phyloP scores from a whole-genome alignment of 1,284 basidiomycete species.

The Melampsora medusae region DNA sequence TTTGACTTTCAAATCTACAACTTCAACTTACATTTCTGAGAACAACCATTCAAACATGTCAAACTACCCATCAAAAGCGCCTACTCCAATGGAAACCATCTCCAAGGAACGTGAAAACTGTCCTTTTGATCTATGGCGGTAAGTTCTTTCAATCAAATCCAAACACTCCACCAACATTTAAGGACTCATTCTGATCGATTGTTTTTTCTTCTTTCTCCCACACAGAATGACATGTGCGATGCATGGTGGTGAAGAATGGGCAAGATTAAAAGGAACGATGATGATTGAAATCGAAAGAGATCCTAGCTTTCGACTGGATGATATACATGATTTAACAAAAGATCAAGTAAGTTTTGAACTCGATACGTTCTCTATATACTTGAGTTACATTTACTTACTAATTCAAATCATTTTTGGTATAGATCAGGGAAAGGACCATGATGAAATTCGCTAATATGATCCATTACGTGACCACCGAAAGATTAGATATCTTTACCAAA shows the following conservation, averaged over 20 bases:
- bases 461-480: slow-evolving; percentile 57
- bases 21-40: no score
- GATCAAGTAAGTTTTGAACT: slow-evolving; percentile 58
- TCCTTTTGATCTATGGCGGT: slow-evolving; percentile 55
- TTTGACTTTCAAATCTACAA: no score
- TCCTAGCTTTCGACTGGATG: slow-evolving; percentile 60
- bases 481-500: slow-evolving; percentile 58
- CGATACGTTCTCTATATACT: no score
- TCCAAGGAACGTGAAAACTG: slow-evolving; percentile 54
- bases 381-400: neutral
- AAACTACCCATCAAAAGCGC: slow-evolving; percentile 10
- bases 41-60: no score
- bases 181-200: neutral
- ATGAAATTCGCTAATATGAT: slow-evolving; percentile 53
- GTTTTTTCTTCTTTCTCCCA: slow-evolving; percentile 4
- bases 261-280: slow-evolving; percentile 52
- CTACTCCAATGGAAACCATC: slow-evolving; percentile 54
- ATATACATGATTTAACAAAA: slow-evolving; percentile 62
- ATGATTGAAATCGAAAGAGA: slow-evolving; percentile 57
- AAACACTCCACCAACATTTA: neutral
- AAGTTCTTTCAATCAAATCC: slow-evolving; percentile 17
- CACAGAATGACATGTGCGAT: slow-evolving; percentile 54
- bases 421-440: slow-evolving; percentile 51
- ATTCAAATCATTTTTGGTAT: neutral
- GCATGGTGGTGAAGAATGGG: slow-evolving; percentile 54